A percentile compares a stretch with the other conserved stretches of the same genome.
These are phyloP conservation scores for Leptographium galeiforme DNA, from an alignment of 2,329 filamentous ascomycete genomes.

Conservation along the genomic window DNA sequence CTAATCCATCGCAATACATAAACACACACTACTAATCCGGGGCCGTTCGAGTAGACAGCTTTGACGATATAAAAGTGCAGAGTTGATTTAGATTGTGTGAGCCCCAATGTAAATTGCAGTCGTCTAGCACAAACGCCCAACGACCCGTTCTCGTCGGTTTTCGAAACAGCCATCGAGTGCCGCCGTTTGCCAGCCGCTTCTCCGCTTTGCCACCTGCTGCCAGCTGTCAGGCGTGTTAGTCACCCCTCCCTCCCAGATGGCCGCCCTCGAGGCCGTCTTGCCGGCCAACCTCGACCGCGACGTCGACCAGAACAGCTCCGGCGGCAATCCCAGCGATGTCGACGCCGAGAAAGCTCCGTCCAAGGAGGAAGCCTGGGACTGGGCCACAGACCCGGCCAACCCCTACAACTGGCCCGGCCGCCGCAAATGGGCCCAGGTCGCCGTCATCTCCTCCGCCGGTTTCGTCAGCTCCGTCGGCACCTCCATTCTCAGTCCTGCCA, in stretches of 20 bases:
- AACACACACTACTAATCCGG: too few species aligned
- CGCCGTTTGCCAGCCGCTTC: too few species aligned
- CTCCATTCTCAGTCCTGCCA: slow-evolving; percentile 38
- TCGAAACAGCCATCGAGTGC: too few species aligned
- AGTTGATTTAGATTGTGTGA: too few species aligned
- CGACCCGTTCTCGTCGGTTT: too few species aligned
- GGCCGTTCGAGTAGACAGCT: too few species aligned
- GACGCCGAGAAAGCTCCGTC: slow-evolving; percentile 8
- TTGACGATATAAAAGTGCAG: too few species aligned
- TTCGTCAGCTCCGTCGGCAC: slow-evolving; percentile 38
- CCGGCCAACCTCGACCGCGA: not conserved
- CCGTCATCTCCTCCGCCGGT: slow-evolving; percentile 23
- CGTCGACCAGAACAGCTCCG: not conserved
- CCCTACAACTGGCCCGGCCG: slow-evolving; percentile 35
- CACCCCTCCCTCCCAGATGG: not conserved
- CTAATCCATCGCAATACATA: too few species aligned
- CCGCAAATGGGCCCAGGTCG: slow-evolving; percentile 26
- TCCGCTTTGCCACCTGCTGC: not conserved
- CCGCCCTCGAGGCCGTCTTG: not conserved
- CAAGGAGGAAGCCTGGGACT: slow-evolving; percentile 12
- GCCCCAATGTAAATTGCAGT: too few species aligned
- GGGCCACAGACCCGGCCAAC: slow-evolving; percentile 29
- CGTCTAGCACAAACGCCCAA: too few species aligned
- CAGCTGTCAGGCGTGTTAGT: not conserved
- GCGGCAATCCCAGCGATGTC: not conserved